Base-by-base conservation (phyloP, 2,329 filamentous ascomycete genomes). In the Pestalotiopsis sp. region DNA sequence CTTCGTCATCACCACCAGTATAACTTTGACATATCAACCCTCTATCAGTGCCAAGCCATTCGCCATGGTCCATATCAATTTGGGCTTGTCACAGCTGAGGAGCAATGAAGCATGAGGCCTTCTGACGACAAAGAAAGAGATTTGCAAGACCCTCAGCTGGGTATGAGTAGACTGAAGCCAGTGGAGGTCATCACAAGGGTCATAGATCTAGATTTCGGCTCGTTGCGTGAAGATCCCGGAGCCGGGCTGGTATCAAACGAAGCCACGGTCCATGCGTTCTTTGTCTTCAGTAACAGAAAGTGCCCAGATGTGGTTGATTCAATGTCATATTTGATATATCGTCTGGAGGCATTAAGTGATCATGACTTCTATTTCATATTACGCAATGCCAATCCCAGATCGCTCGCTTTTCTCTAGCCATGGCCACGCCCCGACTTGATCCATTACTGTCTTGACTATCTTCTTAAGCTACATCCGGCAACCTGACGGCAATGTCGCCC, bases 401-500 rank as follows among this genome's bases (percentile, higher is more conserved):
- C 57, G 64, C 57, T 58, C 58, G 63, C 56, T 66, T 66, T 69
- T 69, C 57, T 69, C 64, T 69, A 66, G 57, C 52, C 64, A 38
- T 56, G 63, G 39, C 61, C 36, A 20, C 45, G 13, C 13, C 49
- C 23, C 49, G 14, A 36, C 4, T 57, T 57, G 14, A n/a, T 38
- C 49, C 12, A 56, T 36, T 56, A 7, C 61, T 39, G 1, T 23
- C 27, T 63, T n/a, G 45, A 57, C 25, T 39, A 13, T 36, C 49
- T 63, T 11, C 66, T 75, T 69, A 94, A 82, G 92, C 91, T 71
- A 92, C 92, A 80, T 98, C 95, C n/a, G 95, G 95, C 81, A 98
- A 87, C 76, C 95, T 89, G 70, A 98, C 95, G 31, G 95, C 94
- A 79, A 98, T 98, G 79, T 98, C 95, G 73, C 95, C 95, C 14